Evolutionary conservation across 2,329 filamentous ascomycete species (phyloP), one percentile per base, ranked within the genome.

Genomic region (Pyricularia sp.): DNA sequence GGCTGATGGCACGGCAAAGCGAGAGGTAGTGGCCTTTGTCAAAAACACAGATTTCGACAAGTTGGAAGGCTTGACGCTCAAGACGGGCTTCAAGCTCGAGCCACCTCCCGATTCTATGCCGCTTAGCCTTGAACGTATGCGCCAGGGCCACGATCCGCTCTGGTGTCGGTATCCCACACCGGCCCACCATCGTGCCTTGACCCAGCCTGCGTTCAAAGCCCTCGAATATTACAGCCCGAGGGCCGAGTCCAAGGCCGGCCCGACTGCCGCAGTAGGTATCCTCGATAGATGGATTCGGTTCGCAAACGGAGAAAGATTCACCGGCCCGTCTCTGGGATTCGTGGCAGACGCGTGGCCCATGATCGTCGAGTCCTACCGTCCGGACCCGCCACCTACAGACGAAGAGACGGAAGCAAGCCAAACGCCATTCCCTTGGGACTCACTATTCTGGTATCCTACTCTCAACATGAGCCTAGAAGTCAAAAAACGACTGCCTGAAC

Each of bases 381-480:
- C 60, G 9, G 30, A 26, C 4, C 76, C 76, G 16, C 66, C 65
- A 2, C 68, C 30, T 19, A 33, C 57, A 10, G 62, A 64, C 31
- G 59, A 31, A 4, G 59, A 61, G 28, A 40, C 60, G n/a, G 28
- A 63, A 66, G 28, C 62, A 64, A 24, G 24, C 57, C 26, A 67
- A 12, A 57, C 67, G 13, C 71, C 70, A 63, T 76, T 73, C 71
- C 71, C 64, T 66, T 65, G 72, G 8, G 69, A 74, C 61, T 71
- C 73, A 9, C 69, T 73, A 6, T 85, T 84, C 69, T 92, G 89
- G 90, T 91, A 90, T 72, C 89, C 89, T 0, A 96, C 90, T 0
- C 74, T 96, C 1, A 77, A 87, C 22, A 75, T 94, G 72, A 91
- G 90, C 72, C 70, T 96, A 26, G 90, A 96, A 67, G 78, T 92